Conservation (phyloP, 1,284 basidiomycete species). For the Apiotrichum montevideense region DNA sequence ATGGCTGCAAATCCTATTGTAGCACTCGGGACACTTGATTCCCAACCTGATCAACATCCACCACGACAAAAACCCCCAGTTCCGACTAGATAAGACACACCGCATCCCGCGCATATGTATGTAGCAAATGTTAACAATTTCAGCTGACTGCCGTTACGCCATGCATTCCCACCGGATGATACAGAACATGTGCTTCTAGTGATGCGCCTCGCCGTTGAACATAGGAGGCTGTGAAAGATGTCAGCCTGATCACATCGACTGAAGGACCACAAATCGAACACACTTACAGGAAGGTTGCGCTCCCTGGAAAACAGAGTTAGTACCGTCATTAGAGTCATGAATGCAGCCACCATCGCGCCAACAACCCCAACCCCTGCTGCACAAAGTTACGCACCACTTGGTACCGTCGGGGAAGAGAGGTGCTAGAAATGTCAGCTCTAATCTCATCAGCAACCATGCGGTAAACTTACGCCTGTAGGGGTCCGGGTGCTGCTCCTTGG, state of each 20-base stretch:
- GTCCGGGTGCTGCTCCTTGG: slow-evolving; percentile 70
- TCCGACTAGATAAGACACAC: too few species aligned
- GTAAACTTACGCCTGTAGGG: slow-evolving; percentile 73
- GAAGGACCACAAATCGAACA: too few species aligned
- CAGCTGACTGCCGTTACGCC: not conserved
- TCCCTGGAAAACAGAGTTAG: slow-evolving; percentile 34
- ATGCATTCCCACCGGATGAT: slow-evolving; percentile 9
- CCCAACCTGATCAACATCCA: too few species aligned
- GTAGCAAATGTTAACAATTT: too few species aligned
- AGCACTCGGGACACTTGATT: too few species aligned
- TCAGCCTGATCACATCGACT: not conserved
- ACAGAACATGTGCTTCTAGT: slow-evolving; percentile 14
- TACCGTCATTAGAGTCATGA: not conserved
- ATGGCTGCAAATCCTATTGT: too few species aligned
- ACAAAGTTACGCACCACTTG: slow-evolving; percentile 62
- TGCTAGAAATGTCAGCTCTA: slow-evolving; percentile 51
- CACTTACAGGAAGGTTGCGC: slow-evolving; percentile 47
- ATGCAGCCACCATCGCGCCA: too few species aligned
- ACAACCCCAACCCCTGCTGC: too few species aligned
- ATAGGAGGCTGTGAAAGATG: slow-evolving; percentile 33
- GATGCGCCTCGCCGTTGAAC: slow-evolving; percentile 39
- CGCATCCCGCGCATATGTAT: too few species aligned
- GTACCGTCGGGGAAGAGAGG: slow-evolving; percentile 73
- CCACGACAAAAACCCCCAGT: too few species aligned
- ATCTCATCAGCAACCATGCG: slow-evolving; percentile 21